These are phyloP conservation scores for Hypoxylon sp. DNA, from an alignment of 2,329 filamentous ascomycete species.

Conservation along the genomic window DNA sequence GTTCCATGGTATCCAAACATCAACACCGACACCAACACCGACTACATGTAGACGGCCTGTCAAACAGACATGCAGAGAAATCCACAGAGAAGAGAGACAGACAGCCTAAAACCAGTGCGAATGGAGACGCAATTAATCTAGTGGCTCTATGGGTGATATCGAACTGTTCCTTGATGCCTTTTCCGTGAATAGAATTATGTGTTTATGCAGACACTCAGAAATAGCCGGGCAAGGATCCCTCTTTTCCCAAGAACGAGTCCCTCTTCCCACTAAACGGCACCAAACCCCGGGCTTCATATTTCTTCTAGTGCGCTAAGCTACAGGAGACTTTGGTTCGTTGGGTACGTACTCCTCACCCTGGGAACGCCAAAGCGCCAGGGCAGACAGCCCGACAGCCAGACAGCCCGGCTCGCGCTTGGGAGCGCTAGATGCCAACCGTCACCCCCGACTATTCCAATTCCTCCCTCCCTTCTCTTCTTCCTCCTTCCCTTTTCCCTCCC, in stretches of 20 bases:
- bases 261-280: too few relatives aligned
- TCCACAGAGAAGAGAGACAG: not conserved
- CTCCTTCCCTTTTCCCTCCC: constrained; percentile 26
- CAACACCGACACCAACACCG: not conserved
- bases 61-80: too few relatives aligned
- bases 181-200: constrained; percentile 13
- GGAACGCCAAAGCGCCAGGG: too few relatives aligned
- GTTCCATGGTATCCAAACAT: not conserved
- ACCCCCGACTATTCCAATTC: constrained; percentile 6
- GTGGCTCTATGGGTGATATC: not conserved
- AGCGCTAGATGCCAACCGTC: constrained; percentile 10
- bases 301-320: not conserved
- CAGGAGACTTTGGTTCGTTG: too few relatives aligned
- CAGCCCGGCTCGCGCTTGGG: too few relatives aligned
- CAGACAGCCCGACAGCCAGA: too few relatives aligned
- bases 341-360: too few relatives aligned
- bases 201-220: constrained; percentile 28
- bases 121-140: constrained; percentile 7
- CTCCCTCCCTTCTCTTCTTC: constrained; percentile 24
- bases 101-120: constrained; percentile 10
- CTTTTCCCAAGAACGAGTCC: constrained; percentile 21
- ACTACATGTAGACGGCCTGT: too few relatives aligned
- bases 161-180: constrained; percentile 22
- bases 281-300: constrained; percentile 7
- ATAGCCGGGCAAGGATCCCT: constrained; percentile 16